Evolutionary conservation across 331 rosid genomes (phyloP), one percentile per base, ranked within the genome.

Genomic region (Stylosanthes scabra): DNA sequence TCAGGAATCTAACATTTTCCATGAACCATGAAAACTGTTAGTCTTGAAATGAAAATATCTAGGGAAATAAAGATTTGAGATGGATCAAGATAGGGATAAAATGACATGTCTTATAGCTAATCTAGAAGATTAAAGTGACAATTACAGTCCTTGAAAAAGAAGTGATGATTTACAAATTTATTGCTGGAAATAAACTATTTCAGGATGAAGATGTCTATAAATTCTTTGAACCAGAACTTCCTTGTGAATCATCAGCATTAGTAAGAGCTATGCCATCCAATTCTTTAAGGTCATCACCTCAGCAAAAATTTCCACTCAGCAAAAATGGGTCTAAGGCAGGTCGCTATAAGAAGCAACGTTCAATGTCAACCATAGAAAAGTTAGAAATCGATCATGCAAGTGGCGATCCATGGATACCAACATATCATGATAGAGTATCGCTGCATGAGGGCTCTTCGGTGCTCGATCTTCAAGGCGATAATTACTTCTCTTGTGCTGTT

Each of bases 211-310:
- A 94, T 81, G 83, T 94, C 7, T 94, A 89, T 46, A 85, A 83
- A 70, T 91, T 91, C 82, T 94, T 94, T 47, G 97, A 94, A 81
- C 98, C 98, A 6, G 96, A 89, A 76, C 96, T 91, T 52, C 97
- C 97, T 14, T 57, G 64, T 0, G 91, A 84, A 74, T 28, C 89
- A 44, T 74, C 90, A 15, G 67, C 85, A 65, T 14, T 79, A 28
- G 47, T 84, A 39, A 84, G 83, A 81, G 79, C 83, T 25, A 80
- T 70, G 70, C 25, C 65, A 44, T 37, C 83, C 59, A 85, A 71
- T 54, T 75, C 88, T 7, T 58, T 73, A 27, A 80, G 75, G 46
- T 75, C 83, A 54, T 84, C 92, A 40, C 72, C 90, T 34, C 20
- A 76, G 65, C 88, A 84, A 46, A 88, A 79, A 80, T 60, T 67